phyloP scores from a whole-genome alignment of 441 rosid species.

The Capsella rubella region DNA sequence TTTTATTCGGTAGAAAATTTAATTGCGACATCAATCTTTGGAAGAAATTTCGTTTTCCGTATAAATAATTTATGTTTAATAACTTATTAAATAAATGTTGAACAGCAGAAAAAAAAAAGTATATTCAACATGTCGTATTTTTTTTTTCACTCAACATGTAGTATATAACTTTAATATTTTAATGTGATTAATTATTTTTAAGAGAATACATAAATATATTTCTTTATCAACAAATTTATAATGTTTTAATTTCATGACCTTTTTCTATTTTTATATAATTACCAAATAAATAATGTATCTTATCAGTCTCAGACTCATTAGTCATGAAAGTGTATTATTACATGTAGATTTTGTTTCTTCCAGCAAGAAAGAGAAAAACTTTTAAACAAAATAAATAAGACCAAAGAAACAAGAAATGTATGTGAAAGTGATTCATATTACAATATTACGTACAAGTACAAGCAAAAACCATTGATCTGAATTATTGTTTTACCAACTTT shows the following conservation, averaged over 20 bases:
- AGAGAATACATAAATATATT: too few species aligned
- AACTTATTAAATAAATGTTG: too few species aligned
- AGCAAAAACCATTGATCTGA: neutral
- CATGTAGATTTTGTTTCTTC: neutral
- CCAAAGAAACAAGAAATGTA: neutral
- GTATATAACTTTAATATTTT: too few species aligned
- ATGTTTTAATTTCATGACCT: neutral
- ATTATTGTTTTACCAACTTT: neutral
- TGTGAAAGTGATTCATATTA: slow-evolving; percentile 8
- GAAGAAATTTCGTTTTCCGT: neutral
- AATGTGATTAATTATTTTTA: too few species aligned
- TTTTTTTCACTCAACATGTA: too few species aligned
- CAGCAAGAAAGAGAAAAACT: neutral
- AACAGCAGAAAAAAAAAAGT: too few species aligned
- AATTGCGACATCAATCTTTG: neutral
- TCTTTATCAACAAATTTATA: neutral
- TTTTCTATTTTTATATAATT: neutral
- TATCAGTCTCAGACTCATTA: neutral
- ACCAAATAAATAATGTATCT: neutral
- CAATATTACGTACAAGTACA: neutral
- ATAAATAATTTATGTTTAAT: too few species aligned
- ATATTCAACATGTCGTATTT: too few species aligned
- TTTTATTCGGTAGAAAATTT: neutral
- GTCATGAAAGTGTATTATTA: neutral
- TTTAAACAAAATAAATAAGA: neutral